Evolutionary conservation across 495 filamentous ascomycete species (phyloP), one percentile per base, ranked within the genome.

Genomic region (Aspergillus funiculosus): DNA sequence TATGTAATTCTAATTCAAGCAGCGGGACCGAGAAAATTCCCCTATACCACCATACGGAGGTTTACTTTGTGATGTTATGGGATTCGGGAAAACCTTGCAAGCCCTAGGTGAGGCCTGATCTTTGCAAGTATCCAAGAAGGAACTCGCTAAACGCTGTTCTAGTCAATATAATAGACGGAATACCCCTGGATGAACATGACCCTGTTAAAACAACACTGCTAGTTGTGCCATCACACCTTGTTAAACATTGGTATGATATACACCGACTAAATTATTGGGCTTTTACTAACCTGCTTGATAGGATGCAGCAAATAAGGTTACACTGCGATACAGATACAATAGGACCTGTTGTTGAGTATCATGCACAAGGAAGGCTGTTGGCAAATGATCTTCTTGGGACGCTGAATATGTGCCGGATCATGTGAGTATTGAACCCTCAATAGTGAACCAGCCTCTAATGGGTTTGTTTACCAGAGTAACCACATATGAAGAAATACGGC

Each of bases 41-140:
- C 19, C 37, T 0, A 20, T 49, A 0, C 40, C 53, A 9, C 76
- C 78, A 0, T 57, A 56, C 17, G 80, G 80, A 0, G 80, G 81
- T 0, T 59, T 85, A 6, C 51, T 78, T 1, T 75, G 73, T 0
- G 81, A 86, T 52, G 58, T 65, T 13, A 85, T 85, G 81, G 82
- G 82, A 0, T 58, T 85, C 1, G 83, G 83, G 0, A 87, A 81
- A 46, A 82, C 78, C 0, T 40, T 81, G 0, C 56, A 71, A 52
- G 60, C 65, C 0, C 51, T 82, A 8, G 55, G 62, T 66, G 40
- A 35, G 39, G n/a, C n/a, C n/a, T n/a, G n/a, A n/a, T n/a, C n/a
- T n/a, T n/a, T n/a, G n/a, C n/a, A n/a, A n/a, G n/a, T n/a, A n/a
- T n/a, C n/a, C n/a, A n/a, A n/a, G n/a, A n/a, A n/a, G n/a, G n/a